Percentiles rank a stretch among this genome's conserved stretches.
Conservation (phyloP, 1,139 yeast species). For the Kazachstania sp. region DNA sequence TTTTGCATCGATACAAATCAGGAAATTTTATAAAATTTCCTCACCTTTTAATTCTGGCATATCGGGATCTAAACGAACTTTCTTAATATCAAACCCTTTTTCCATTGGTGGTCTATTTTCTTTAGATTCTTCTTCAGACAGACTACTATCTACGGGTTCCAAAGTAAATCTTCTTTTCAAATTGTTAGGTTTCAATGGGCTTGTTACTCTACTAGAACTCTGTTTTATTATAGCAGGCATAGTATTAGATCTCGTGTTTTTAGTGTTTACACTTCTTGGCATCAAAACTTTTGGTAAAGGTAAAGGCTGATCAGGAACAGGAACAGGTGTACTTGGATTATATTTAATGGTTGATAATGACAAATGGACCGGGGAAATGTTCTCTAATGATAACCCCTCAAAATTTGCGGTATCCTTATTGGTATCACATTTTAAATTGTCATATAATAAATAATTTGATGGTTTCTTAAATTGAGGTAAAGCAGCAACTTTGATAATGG, state of each 20-base stretch:
- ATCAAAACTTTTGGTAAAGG: constrained; percentile 20
- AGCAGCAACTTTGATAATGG: constrained; percentile 1
- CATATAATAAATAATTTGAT: constrained; percentile 7
- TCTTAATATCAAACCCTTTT: background rate
- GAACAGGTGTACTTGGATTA: constrained; percentile 23
- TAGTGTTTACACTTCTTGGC: constrained; percentile 22
- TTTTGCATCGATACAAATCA: background rate
- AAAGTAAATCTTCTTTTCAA: constrained; percentile 15
- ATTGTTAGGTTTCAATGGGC: constrained; percentile 8
- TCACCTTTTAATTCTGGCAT: constrained; percentile 1
- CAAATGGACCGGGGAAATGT: constrained; percentile 7
- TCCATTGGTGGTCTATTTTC: background rate
- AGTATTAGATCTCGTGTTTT: constrained; percentile 11
- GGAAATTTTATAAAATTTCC: background rate
- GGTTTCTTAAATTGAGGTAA: constrained; percentile 16
- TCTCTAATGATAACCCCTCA: background rate
- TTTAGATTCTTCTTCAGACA: background rate
- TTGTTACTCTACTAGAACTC: constrained; percentile 2
- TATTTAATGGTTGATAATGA: constrained; percentile 1
- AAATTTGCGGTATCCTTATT: background rate
- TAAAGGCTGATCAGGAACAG: constrained; percentile 28
- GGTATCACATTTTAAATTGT: constrained; percentile 8
- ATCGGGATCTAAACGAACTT: background rate
- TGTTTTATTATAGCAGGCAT: constrained; percentile 7
- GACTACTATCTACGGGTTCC: constrained; percentile 1